Conservation (phyloP, 2,329 filamentous ascomycete species). For the Cadophora sp. region DNA sequence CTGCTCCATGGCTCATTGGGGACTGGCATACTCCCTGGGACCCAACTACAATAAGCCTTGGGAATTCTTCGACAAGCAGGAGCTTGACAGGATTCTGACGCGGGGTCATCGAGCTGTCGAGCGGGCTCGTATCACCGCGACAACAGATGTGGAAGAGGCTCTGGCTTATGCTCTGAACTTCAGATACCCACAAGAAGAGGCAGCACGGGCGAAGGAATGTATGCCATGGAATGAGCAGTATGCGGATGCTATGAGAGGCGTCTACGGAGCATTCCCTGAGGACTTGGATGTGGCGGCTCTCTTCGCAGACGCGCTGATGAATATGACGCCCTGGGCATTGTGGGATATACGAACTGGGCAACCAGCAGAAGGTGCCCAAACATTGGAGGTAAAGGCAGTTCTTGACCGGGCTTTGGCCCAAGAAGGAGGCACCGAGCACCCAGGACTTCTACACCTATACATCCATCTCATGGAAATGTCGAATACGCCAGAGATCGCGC, state of each 20-base stretch:
- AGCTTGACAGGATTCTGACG: constrained; percentile 58
- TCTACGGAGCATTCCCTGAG: constrained; percentile 57
- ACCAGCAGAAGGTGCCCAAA: constrained; percentile 60
- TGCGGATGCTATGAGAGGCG: constrained; percentile 64
- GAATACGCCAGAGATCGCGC: constrained; percentile 64
- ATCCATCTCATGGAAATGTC: constrained; percentile 85
- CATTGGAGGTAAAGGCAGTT: constrained; percentile 62
- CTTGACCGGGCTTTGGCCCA: constrained; percentile 64
- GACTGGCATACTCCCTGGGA: constrained; percentile 72
- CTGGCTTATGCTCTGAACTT: constrained; percentile 67
- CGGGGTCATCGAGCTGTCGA: constrained; percentile 54
- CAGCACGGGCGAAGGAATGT: constrained; percentile 54
- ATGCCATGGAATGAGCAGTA: constrained; percentile 64
- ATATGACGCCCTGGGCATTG: constrained; percentile 68
- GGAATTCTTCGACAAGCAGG: constrained; percentile 70
- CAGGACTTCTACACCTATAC: constrained; percentile 76
- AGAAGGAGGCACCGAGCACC: constrained; percentile 60
- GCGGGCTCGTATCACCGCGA: constrained; percentile 50
- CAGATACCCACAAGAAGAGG: constrained; percentile 61
- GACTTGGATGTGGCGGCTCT: constrained; percentile 69
- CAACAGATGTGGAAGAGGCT: constrained; percentile 60
- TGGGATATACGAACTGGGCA: constrained; percentile 67
- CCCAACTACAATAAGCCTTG: constrained; percentile 84
- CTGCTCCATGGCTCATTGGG: constrained; percentile 73
- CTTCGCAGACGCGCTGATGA: constrained; percentile 71